Evolutionary conservation across 1,284 basidiomycete species (phyloP).

Genomic region (Microbotryum intermedium): DNA sequence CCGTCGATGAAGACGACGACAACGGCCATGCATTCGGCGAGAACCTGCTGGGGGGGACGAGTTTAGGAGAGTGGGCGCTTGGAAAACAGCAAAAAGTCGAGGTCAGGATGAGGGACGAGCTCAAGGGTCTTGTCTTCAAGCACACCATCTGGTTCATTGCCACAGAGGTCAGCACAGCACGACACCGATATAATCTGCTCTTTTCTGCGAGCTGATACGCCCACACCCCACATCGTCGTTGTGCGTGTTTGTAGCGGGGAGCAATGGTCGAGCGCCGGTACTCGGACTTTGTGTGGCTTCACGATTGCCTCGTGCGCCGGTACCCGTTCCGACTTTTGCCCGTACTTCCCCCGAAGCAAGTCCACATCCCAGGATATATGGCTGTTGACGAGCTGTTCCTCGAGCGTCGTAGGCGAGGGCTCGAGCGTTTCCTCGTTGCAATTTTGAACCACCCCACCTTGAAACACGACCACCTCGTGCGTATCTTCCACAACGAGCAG

Average conservation of each 20-base stretch:
- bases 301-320: conserved; percentile 60
- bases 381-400: conserved; percentile 74
- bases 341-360: conserved; percentile 77
- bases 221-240: no score
- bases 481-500: conserved; percentile 51
- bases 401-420: conserved; percentile 77
- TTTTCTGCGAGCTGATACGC: neutral
- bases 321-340: conserved; percentile 89
- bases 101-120: conserved; percentile 4
- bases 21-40: neutral
- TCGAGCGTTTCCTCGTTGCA: conserved; percentile 71
- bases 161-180: conserved; percentile 1
- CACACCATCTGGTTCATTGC: conserved; percentile 19
- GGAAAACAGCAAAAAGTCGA: neutral
- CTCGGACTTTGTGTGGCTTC: conserved; percentile 81
- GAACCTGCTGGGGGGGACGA: neutral
- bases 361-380: conserved; percentile 58
- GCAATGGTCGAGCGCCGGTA: conserved; percentile 48
- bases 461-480: conserved; percentile 71
- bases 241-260: neutral
- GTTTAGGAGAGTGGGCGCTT: conserved; percentile 7
- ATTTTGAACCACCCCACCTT: conserved; percentile 84
- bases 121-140: conserved; percentile 16
- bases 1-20: no score
- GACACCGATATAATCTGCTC: neutral